Evolutionary conservation across 2,329 filamentous ascomycete genomes (phyloP), one percentile per base, ranked within the genome.

Genomic region (Sporothrix brunneoviolacea): DNA sequence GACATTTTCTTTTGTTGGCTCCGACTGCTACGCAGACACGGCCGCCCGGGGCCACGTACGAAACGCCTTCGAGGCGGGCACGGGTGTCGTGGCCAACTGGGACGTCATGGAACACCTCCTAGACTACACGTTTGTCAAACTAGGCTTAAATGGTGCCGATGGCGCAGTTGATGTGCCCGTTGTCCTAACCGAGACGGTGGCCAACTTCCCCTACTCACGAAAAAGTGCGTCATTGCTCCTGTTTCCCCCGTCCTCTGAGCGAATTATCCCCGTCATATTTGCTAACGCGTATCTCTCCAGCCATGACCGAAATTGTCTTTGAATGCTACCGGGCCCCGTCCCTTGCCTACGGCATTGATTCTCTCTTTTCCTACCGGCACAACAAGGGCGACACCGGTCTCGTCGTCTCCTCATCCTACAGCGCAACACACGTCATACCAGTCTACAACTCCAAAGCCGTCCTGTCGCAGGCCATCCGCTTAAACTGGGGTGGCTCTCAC

Each of bases 261-360:
- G 4, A 15, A 13, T 13, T 19, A 15, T 33, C 7, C n/a, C n/a
- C n/a, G n/a, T n/a, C n/a, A n/a, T n/a, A n/a, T n/a, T n/a, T 19
- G 21, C 28, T 41, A 24, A 45, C 42, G 32, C 16, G n/a, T 21
- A 15, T 13, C 27, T 35, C 19, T 21, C 1, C 58, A 95, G 89
- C 88, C 59, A 97, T 97, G 91, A 95, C 88, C 38, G 93, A 98
- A 64, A 91, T 97, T 50, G 74, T 98, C 10, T 98, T 97, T 65
- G 93, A 98, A 68, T 94, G 90, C 68, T 98, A 98, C 67, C 81
- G 82, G 53, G 91, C 88, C 10, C 91, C 93, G 0, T 91, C 88
- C 2, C 77, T 96, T 22, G 87, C 91, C 16, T 96, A 93, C 68
- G 93, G 93, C 46, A 91, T 98, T 69, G 93, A 98, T 67, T 94